Conservation (phyloP, 148 eudicot genomes). For the Bassia scoparia region DNA sequence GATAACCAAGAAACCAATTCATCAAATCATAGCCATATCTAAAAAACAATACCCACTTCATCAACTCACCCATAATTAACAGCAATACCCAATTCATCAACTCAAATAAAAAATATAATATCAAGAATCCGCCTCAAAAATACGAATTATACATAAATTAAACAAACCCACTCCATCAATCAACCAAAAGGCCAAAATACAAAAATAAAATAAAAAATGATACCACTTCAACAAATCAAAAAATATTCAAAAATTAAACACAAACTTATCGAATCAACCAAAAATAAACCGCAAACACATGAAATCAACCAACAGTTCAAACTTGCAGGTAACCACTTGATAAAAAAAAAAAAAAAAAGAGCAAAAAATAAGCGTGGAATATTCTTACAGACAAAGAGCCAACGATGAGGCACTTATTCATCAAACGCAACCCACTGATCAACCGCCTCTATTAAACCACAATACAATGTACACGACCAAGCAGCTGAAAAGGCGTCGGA, state of each 20-base stretch:
- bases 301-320: no score
- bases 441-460: constrained; percentile 57
- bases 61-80: not conserved
- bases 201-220: no score
- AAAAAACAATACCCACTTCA: constrained; percentile 1
- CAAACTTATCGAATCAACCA: no score
- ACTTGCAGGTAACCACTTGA: no score
- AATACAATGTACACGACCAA: constrained; percentile 78
- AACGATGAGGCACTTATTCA: constrained; percentile 96
- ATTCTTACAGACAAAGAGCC: constrained; percentile 77
- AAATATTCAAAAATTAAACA: no score
- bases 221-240: no score
- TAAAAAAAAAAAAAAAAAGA: not conserved
- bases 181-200: not conserved
- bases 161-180: constrained; percentile 1
- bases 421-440: constrained; percentile 80
- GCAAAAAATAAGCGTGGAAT: not conserved
- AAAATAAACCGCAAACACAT: no score
- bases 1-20: constrained; percentile 11
- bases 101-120: no score
- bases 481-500: constrained; percentile 85
- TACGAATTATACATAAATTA: not conserved
- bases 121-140: not conserved
- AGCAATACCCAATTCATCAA: constrained; percentile 8
- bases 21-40: not conserved